Evolutionary conservation across 1,284 basidiomycete species (phyloP), one percentile per base, ranked within the genome.

Genomic region (Phaffia rhodozyma): DNA sequence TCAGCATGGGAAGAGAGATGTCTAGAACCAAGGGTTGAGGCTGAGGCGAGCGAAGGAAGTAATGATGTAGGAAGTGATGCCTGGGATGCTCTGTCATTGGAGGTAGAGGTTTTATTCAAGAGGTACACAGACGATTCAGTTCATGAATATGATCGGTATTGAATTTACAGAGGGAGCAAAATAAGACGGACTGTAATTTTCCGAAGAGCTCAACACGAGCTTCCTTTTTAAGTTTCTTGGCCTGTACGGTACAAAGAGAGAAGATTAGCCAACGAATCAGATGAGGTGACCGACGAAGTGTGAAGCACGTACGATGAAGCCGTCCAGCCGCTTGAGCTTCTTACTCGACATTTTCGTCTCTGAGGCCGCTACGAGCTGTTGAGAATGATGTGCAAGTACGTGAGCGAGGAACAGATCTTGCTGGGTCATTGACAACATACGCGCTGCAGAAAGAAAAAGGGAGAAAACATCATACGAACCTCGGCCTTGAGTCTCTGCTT

Each of bases 191-290:
- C 89, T 83, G 81, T 62, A 91, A 77, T 71, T 87, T 89, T 68
- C 87, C 82, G 65, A 91, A 82, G 6, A 91, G 79, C 25, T 79
- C 73, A 2, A 82, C 71, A 55, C 88, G 82, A 68, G 89, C 87
- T 69, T 91, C 89, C 72, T 89, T 87, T 75, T 86, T 87, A 56
- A 91, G 75, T 74, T 90, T 90, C 75, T 90, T 90, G 61, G 88
- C 86, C 87, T 90, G 68, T 54, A 60, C 51, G 30, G 30, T 16
- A 34, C 5, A 23, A 23, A 32, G 23, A 3, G 16, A 43, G 11
- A 5, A 34, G 61, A 32, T 54, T 11, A n/a, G 27, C 13, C 11
- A 51, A 7, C 29, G 5, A 1, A 6, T 21, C 16, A 47, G 49
- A 16, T 2, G 25, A 29, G 7, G 7, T 18, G 34, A 25, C 21